These are phyloP conservation scores for Didymella pinodella DNA, from an alignment of 2,329 filamentous ascomycete species.

Conservation along the genomic window DNA sequence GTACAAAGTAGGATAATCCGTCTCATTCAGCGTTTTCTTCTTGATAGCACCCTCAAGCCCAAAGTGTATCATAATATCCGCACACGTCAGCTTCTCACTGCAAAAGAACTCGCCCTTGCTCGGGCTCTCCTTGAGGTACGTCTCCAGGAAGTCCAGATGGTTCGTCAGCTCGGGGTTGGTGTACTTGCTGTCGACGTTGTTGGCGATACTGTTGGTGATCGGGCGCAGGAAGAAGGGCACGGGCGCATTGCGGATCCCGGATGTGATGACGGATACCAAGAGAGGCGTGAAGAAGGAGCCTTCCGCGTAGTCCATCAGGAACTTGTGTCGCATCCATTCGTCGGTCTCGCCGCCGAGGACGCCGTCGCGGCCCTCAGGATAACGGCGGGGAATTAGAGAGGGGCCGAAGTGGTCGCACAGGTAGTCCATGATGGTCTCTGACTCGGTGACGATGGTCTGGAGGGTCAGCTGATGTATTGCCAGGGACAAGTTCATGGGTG, in stretches of 20 bases:
- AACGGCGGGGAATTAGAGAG: slow-evolving; percentile 61
- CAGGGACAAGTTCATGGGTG: background rate
- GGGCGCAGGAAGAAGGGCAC: slow-evolving; percentile 75
- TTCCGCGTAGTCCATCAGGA: slow-evolving; percentile 79
- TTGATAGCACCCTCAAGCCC: slow-evolving; percentile 57
- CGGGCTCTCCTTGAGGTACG: slow-evolving; percentile 57
- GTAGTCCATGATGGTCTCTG: slow-evolving; percentile 82
- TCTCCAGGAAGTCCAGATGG: slow-evolving; percentile 61
- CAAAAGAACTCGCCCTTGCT: slow-evolving; percentile 61
- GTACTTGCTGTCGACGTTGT: slow-evolving; percentile 56
- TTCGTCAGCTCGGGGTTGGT: slow-evolving; percentile 57
- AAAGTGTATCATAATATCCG: slow-evolving; percentile 63
- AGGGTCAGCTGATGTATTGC: slow-evolving; percentile 5
- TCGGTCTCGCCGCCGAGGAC: slow-evolving; percentile 66
- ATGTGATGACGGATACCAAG: slow-evolving; percentile 69
- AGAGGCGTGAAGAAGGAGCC: slow-evolving; percentile 80
- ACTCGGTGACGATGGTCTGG: slow-evolving; percentile 76
- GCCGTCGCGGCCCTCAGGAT: slow-evolving; percentile 62
- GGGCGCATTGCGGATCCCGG: slow-evolving; percentile 59
- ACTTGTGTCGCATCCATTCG: slow-evolving; percentile 65
- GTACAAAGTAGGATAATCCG: slow-evolving; percentile 57
- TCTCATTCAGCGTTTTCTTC: slow-evolving; percentile 50
- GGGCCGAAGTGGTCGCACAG: slow-evolving; percentile 72
- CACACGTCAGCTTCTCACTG: slow-evolving; percentile 58
- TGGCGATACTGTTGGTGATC: slow-evolving; percentile 64